Percentiles rank a stretch among this genome's conserved stretches.
phyloP scores from a whole-genome alignment of 2,329 filamentous ascomycete genomes.

The Paradendryphiella salina region DNA sequence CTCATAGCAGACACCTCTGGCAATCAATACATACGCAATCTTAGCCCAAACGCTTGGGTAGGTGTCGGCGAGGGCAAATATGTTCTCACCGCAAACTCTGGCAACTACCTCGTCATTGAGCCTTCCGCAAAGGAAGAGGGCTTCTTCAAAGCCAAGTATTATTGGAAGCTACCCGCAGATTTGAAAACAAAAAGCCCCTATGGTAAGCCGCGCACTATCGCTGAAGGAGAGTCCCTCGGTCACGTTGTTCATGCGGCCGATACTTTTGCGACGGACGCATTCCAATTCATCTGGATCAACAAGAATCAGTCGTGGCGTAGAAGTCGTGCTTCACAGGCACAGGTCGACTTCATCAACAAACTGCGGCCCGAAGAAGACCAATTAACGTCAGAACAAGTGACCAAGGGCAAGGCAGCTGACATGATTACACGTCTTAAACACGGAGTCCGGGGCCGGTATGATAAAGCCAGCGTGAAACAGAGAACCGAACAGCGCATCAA shows the following conservation, averaged over 20 bases:
- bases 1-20: constrained; percentile 79
- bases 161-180: constrained; percentile 45
- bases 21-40: constrained; percentile 74
- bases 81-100: constrained; percentile 65
- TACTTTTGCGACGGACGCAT: constrained; percentile 71
- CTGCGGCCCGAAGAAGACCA: constrained; percentile 59
- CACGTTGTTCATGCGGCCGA: constrained; percentile 85
- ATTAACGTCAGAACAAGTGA: constrained; percentile 62
- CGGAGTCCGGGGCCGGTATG: constrained; percentile 67
- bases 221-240: constrained; percentile 65
- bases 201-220: constrained; percentile 69
- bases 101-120: constrained; percentile 63
- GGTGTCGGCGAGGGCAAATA: constrained; percentile 71
- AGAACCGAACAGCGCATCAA: constrained; percentile 28
- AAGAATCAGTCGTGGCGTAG: constrained; percentile 71
- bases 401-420: constrained; percentile 79
- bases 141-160: constrained; percentile 48
- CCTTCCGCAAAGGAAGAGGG: constrained; percentile 48
- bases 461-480: constrained; percentile 44
- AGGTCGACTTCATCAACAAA: constrained; percentile 73
- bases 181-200: constrained; percentile 58
- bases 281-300: constrained; percentile 68
- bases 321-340: constrained; percentile 61
- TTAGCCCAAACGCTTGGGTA: constrained; percentile 83
- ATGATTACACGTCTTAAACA: constrained; percentile 93